These are phyloP conservation scores for Orbilia brochopaga DNA, from an alignment of 2,329 filamentous ascomycete genomes.

Conservation along the genomic window DNA sequence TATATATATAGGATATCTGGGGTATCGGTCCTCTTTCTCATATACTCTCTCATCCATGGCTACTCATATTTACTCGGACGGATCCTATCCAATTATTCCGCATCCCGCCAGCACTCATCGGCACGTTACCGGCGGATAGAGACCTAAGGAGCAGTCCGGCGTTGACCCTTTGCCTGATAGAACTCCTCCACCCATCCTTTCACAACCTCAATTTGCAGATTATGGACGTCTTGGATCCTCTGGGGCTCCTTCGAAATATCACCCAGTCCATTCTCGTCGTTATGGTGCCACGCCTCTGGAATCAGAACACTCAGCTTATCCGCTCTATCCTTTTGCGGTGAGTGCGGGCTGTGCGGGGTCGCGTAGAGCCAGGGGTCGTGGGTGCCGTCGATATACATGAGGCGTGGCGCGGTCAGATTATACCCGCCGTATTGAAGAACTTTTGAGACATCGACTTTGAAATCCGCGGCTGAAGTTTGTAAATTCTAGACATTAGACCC, in stretches of 20 bases:
- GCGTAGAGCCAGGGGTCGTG: constrained; percentile 81
- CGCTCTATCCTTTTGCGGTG: constrained; percentile 31
- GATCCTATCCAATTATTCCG: too few relatives aligned
- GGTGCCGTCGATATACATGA: constrained; percentile 78
- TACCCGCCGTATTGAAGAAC: constrained; percentile 81
- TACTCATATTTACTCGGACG: too few relatives aligned
- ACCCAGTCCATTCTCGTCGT: constrained; percentile 73
- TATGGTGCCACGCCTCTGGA: constrained; percentile 77
- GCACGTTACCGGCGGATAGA: not conserved
- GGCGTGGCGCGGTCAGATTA: constrained; percentile 73
- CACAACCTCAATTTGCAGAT: constrained; percentile 28
- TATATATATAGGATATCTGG: too few relatives aligned
- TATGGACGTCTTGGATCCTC: constrained; percentile 38
- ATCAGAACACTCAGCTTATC: constrained; percentile 65
- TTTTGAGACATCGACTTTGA: constrained; percentile 67
- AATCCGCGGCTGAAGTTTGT: constrained; percentile 63
- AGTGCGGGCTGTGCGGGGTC: constrained; percentile 73
- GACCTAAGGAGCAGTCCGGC: constrained; percentile 5
- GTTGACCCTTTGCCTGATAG: constrained; percentile 17
- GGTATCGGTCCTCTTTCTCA: too few relatives aligned
- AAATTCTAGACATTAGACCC: constrained; percentile 66
- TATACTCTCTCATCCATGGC: too few relatives aligned
- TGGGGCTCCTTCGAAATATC: constrained; percentile 43
- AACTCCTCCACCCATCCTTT: constrained; percentile 33
- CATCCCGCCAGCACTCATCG: too few relatives aligned